Evolutionary conservation across 176 grass and related monocot genomes (phyloP), one percentile per base, ranked within the genome.

Genomic region (Triticum monococcum): DNA sequence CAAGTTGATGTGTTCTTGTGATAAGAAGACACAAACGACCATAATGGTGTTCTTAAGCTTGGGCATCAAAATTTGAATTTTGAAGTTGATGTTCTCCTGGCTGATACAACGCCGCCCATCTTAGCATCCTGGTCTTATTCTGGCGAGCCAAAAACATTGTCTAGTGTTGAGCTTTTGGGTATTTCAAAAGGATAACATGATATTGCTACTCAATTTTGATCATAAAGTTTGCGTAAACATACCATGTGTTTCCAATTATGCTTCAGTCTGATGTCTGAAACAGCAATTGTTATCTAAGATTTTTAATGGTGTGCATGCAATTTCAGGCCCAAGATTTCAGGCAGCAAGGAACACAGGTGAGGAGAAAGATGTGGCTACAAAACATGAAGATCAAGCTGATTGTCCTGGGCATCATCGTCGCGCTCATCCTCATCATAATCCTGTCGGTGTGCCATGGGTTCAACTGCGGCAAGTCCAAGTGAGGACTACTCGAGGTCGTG

Each of bases 311-410:
- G 28, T 30, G 28, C 28, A 30, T 30, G 28, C 28, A 25, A 30
- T 52, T 52, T 1, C 84, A 97, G 95, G 95, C 95, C 22, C 92
- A 95, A 76, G 95, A 97, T 86, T 97, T 97, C 87, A 93, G 91
- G 80, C 85, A 91, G 85, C 89, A 95, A 75, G 92, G 95, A 32
- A 95, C 92, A 5, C 63, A 93, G 40, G 89, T 97, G 31, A 84
- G 92, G 78, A 85, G 95, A 85, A 97, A 97, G 91, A 97, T 97
- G 95, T 97, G 95, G 95, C 73, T 97, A 12, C 92, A 97, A 56
- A 97, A 97, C 83, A 97, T 97, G 95, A 97, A 97, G 85, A 93
- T 97, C 36, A 97, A 97, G 85, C 91, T 97, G 3, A 97, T 97
- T 7, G 95, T 97, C 17, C 82, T 97, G 7, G 92, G 89, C 57